Evolutionary conservation across 371 early-diverging fungal species (phyloP), one percentile per base, ranked within the genome.

Genomic region (Zychaea mexicana): DNA sequence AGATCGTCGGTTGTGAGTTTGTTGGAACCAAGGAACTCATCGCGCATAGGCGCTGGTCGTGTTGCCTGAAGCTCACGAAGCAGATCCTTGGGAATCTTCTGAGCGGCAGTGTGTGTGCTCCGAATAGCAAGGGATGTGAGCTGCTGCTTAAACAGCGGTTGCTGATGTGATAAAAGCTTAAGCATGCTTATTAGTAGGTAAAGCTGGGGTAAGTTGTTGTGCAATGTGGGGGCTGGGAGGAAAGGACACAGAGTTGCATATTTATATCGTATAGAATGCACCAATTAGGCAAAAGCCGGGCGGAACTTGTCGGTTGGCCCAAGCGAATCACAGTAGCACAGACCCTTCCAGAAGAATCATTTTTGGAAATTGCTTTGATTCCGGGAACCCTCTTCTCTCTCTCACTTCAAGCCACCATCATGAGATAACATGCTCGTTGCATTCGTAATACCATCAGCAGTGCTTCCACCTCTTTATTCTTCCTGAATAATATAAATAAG

Each of bases 41-140:
- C 73, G 12, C 92, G 82, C 81, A 94, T 88, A 0, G 93, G 94
- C 33, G 67, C 39, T 0, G 94, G 93, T 53, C 76, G 75, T 6
- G 66, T 67, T 12, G 72, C 69, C 17, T 78, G 76, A 8, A 83
- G 54, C 38, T 81, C 83, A 2, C 71, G 69, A 27, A 73, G 66
- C 12, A 78, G 67, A 47, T 81, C 78, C 52, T 72, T 64, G 7
- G 76, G 76, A 24, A 76, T 71, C 22, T 68, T 63, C 10, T 38
- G n/a, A n/a, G 59, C 42, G 7, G 45, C 28, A 13, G 42, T 58
- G 24, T 49, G 49, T 5, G 22, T 49, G 49, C 49, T 49, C 3
- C 49, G 49, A 49, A 49, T 19, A 19, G 49, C 49, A 19, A 49
- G 2, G 24, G 49, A 49, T 5, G 28, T 13, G 24, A 22, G 1